These are phyloP conservation scores for Apophysomyces ossiformis DNA, from an alignment of 371 early-diverging fungal species.

Conservation along the genomic window DNA sequence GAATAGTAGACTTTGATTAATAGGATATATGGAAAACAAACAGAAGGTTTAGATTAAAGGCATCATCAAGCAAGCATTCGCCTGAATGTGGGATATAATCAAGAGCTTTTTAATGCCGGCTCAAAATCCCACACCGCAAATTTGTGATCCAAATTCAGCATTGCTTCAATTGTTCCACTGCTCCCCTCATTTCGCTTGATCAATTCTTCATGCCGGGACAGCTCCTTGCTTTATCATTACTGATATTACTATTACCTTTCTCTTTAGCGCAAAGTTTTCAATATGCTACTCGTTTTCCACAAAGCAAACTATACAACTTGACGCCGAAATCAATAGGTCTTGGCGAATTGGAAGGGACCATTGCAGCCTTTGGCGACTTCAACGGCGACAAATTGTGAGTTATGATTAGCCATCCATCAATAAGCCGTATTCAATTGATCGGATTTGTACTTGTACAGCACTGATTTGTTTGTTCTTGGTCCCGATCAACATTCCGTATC, in stretches of 20 bases:
- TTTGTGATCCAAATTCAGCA: not conserved
- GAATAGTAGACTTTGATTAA: too few species aligned
- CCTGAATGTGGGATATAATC: too few species aligned
- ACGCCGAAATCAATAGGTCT: constrained; percentile 55
- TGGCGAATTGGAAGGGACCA: constrained; percentile 67
- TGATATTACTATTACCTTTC: constrained; percentile 8
- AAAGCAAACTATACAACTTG: constrained; percentile 44
- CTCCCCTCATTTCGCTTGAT: not conserved
- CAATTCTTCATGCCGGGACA: constrained; percentile 9
- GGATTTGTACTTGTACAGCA: constrained; percentile 39
- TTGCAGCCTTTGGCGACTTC: constrained; percentile 86
- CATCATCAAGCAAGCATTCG: too few species aligned
- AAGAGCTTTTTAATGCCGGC: too few species aligned
- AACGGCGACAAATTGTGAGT: constrained; percentile 80
- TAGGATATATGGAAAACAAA: too few species aligned
- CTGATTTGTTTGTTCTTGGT: constrained; percentile 78
- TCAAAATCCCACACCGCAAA: not conserved
- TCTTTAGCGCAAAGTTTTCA: constrained; percentile 39
- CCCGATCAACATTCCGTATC: constrained; percentile 66
- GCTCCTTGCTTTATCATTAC: constrained; percentile 2
- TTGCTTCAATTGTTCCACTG: not conserved
- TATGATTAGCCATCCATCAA: not conserved
- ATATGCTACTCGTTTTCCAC: constrained; percentile 47
- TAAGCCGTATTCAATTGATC: not conserved
- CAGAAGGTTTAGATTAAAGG: too few species aligned